A percentile compares a stretch with the other conserved stretches of the same genome.
These are phyloP conservation scores for Ceratobasidium sp. DNA, from an alignment of 1,284 basidiomycete species.

Conservation along the genomic window DNA sequence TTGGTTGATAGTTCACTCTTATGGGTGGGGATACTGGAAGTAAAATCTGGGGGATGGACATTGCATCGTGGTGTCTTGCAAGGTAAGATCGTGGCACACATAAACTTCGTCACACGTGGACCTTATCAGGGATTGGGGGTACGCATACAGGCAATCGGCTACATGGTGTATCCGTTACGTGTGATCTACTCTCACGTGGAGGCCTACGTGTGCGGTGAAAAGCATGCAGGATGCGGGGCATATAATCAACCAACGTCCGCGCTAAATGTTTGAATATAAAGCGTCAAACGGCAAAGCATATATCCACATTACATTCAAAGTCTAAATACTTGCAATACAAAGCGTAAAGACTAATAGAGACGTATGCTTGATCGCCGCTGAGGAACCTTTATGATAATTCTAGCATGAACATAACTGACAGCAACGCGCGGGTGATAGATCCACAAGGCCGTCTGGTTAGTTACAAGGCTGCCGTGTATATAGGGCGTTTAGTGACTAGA, in stretches of 20 bases:
- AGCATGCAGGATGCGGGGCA: neutral
- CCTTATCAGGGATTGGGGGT: conserved; percentile 1
- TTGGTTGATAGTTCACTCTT: neutral
- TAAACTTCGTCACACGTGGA: neutral
- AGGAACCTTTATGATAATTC: neutral
- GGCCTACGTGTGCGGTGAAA: neutral
- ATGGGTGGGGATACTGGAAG: neutral
- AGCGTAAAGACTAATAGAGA: neutral
- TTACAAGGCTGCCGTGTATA: no score
- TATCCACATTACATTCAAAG: neutral
- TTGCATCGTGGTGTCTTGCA: neutral
- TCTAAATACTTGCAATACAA: neutral
- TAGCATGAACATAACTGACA: neutral
- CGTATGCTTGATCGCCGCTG: neutral
- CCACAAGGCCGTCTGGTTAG: no score
- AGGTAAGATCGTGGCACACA: neutral
- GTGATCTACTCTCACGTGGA: neutral
- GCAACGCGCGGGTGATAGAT: no score
- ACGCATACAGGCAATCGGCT: neutral
- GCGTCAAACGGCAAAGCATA: neutral
- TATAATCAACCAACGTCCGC: neutral
- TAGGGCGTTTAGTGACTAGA: no score
- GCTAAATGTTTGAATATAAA: neutral
- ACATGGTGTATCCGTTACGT: neutral
- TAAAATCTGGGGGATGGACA: neutral